Evolutionary conservation across 306 rosid species (phyloP), one percentile per base, ranked within the genome.

Genomic region (Pueraria montana): DNA sequence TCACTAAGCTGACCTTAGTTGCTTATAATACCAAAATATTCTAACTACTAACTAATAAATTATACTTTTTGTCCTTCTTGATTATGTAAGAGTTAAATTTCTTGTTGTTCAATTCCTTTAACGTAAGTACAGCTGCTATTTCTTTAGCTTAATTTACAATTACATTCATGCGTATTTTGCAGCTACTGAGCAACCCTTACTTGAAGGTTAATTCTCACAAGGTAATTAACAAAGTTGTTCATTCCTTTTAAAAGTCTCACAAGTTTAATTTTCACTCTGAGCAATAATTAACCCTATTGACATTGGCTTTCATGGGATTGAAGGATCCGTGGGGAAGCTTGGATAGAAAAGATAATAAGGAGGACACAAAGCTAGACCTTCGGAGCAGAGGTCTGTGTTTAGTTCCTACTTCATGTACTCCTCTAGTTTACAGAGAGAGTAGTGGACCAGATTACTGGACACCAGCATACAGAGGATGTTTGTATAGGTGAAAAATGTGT

Each of bases 401-500:
- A 42, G 97, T 91, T 90, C 99, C 99, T 0, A 82, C 90, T 56
- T 93, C 98, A 64, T 96, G 91, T 66, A 89, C 96, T 0, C 98
- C 99, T 40, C 90, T 90, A 17, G 89, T 90, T 79, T 93, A 84
- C 61, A 91, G 96, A 72, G 99, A 96, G 56, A 92, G 89, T 59
- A 87, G 83, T 11, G 97, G 92, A 53, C 93, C 99, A n/a, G 97
- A 96, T 72, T 92, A 92, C 77, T 96, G 97, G 99, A 90, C 99
- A 12, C 98, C 98, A 45, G 81, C 94, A 1, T 96, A 92, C 30
- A 86, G 98, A 91, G 98, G 99, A 11, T 90, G 98, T 89, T 89
- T 91, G 79, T 96, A 91, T 81, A 86, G 98, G 85, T 93, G 80
- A 12, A 53, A 34, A 26, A 68, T 67, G 59, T 75, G 42, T 14